phyloP scores from a whole-genome alignment of 2,329 filamentous ascomycete species.

The Pestalotiopsis sp. region DNA sequence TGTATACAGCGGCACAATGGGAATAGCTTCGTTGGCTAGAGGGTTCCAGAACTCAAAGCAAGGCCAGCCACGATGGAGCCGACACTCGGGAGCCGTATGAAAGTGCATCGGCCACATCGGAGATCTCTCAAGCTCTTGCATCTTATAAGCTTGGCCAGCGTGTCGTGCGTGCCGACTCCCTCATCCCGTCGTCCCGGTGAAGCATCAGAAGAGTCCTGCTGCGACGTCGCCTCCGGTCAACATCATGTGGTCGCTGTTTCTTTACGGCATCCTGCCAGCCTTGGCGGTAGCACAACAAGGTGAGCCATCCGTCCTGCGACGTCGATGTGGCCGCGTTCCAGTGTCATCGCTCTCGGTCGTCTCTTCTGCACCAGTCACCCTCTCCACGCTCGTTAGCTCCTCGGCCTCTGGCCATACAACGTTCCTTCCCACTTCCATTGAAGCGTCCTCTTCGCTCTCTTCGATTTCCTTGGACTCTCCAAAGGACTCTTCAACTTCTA shows the following conservation, averaged over 20 bases:
- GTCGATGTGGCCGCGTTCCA: not conserved
- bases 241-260: constrained; percentile 3
- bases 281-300: constrained; percentile 9
- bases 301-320: constrained; percentile 4
- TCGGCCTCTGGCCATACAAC: not conserved
- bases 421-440: constrained; percentile 1
- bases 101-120: not conserved
- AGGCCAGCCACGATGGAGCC: not conserved
- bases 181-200: not conserved
- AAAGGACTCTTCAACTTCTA: not conserved
- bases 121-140: not conserved
- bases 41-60: not conserved
- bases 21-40: not conserved
- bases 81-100: not conserved
- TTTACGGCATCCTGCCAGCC: not conserved
- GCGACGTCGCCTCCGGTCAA: not conserved
- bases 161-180: not conserved
- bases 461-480: not conserved
- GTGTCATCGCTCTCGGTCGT: not conserved
- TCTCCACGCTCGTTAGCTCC: not conserved
- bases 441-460: constrained; percentile 1
- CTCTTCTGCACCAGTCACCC: not conserved
- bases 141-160: not conserved
- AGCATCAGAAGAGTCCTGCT: not conserved
- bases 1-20: not conserved